Conservation (phyloP, 192 early-diverging fungal genomes). For the Ambispora gerdemannii region DNA sequence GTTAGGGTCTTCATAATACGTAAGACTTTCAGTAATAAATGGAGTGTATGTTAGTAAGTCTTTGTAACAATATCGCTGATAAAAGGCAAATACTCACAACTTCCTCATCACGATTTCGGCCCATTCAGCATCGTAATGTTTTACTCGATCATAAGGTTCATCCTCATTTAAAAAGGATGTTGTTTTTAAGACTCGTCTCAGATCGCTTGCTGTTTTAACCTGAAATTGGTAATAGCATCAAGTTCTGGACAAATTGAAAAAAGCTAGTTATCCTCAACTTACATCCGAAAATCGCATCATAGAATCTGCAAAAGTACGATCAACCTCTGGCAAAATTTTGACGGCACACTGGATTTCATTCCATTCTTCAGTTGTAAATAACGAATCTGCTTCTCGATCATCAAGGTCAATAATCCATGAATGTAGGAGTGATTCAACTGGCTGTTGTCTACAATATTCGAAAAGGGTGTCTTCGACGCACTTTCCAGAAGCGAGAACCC, state of each 20-base stretch:
- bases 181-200: slow-evolving; percentile 27
- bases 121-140: slow-evolving; percentile 32
- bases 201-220: slow-evolving; percentile 26
- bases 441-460: slow-evolving; percentile 7
- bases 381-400: neutral
- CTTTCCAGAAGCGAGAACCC: slow-evolving; percentile 11
- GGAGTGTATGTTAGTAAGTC: slow-evolving; percentile 24
- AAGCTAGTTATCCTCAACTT: slow-evolving; percentile 18
- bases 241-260: slow-evolving; percentile 27
- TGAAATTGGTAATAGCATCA: slow-evolving; percentile 28
- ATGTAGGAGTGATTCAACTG: slow-evolving; percentile 19
- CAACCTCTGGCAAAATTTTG: slow-evolving; percentile 25
- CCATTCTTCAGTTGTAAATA: slow-evolving; percentile 23
- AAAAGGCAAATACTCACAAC: slow-evolving; percentile 29
- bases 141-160: slow-evolving; percentile 24
- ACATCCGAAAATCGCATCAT: slow-evolving; percentile 31
- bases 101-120: slow-evolving; percentile 28
- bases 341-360: slow-evolving; percentile 19
- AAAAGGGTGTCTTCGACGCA: slow-evolving; percentile 27
- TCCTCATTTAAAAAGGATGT: slow-evolving; percentile 25
- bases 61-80: neutral
- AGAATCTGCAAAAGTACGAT: slow-evolving; percentile 22
- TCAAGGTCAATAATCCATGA: slow-evolving; percentile 28
- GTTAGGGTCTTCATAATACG: slow-evolving; percentile 29
- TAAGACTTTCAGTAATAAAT: slow-evolving; percentile 31